Conservation (phyloP, 768 basidiomycete species). For the Pisolithus orientalis region DNA sequence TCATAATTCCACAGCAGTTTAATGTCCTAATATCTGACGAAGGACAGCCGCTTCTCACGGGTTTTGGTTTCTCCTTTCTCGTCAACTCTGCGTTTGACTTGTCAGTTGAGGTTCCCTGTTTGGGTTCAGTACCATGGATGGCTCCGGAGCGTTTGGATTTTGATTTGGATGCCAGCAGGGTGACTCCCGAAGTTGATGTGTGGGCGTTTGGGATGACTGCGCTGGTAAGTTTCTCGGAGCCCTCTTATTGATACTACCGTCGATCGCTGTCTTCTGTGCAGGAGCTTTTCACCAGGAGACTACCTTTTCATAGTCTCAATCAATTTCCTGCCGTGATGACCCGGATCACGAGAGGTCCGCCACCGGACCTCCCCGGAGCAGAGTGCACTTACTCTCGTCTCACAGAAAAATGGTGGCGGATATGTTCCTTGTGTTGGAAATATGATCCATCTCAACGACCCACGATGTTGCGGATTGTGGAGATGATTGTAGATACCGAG, state of each 20-base stretch:
- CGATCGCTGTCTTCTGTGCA: too few relatives aligned
- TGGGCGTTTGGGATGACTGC: background rate
- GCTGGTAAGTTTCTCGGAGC: background rate
- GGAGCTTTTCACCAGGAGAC: background rate
- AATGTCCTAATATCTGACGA: background rate
- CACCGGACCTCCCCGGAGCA: background rate
- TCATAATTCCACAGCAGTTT: background rate
- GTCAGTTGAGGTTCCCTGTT: background rate
- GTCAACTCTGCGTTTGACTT: background rate
- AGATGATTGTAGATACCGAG: background rate
- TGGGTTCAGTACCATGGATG: too few relatives aligned
- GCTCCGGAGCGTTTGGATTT: background rate
- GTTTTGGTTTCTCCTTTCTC: background rate
- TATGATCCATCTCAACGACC: background rate
- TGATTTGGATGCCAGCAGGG: background rate
- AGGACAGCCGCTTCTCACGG: background rate
- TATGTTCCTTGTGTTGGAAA: background rate
- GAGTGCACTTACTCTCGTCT: background rate
- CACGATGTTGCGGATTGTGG: background rate
- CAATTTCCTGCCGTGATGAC: background rate
- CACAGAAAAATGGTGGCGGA: background rate
- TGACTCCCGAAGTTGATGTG: background rate
- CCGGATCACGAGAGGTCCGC: background rate
- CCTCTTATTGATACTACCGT: background rate
- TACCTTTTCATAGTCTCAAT: background rate